Evolutionary conservation across 1,139 yeast species (phyloP).

Genomic region (Suhomyces wounanorum): DNA sequence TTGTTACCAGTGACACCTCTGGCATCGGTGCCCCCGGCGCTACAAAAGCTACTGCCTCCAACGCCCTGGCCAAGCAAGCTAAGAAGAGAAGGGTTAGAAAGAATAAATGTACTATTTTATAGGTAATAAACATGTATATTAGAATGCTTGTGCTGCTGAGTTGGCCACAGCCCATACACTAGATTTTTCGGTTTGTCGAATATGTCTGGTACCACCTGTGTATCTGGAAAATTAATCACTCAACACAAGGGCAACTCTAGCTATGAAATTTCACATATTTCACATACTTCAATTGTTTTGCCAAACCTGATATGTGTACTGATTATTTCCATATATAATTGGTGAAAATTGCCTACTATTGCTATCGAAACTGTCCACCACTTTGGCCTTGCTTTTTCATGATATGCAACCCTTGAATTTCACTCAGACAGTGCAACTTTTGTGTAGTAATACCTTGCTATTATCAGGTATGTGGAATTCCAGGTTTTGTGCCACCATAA

Average conservation of each 20-base stretch:
- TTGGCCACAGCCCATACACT: no score
- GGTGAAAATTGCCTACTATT: no score
- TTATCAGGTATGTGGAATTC: background rate
- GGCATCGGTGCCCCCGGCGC: conserved; percentile 12
- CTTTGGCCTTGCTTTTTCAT: background rate
- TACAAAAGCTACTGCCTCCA: conserved; percentile 1
- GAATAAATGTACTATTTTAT: conserved; percentile 38
- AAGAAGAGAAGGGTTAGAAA: conserved; percentile 39
- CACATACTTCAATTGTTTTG: background rate
- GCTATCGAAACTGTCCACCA: no score
- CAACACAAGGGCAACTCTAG: background rate
- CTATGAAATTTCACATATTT: background rate
- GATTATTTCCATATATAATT: no score
- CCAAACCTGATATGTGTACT: no score
- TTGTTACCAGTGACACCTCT: conserved; percentile 6
- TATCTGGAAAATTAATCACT: no score
- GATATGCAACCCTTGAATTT: background rate
- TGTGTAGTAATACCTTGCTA: background rate
- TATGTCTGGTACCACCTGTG: no score
- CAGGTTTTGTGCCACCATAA: background rate
- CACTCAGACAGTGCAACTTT: background rate
- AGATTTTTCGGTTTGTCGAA: no score
- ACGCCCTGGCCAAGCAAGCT: conserved; percentile 6
- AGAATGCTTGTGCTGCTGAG: background rate
- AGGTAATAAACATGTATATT: conserved; percentile 11